These are phyloP conservation scores for Cymbidium sinense DNA, from an alignment of 106 monocot genomes.

Conservation along the genomic window DNA sequence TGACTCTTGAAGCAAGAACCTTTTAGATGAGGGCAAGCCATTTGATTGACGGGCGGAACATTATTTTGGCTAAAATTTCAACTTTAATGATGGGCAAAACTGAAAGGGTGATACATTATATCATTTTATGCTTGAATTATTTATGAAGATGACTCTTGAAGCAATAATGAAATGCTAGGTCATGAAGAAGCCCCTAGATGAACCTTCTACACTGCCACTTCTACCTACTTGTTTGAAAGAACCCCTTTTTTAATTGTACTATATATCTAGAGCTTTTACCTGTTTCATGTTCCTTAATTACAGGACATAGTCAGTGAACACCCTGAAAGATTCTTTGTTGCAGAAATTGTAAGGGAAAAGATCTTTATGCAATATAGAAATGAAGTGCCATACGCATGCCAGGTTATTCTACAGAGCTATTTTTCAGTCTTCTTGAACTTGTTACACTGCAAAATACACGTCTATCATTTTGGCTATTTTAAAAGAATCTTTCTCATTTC, in stretches of 20 bases:
- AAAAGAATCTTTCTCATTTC: background rate
- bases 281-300: slow-evolving; percentile 10
- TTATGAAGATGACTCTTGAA: too few relatives aligned
- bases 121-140: too few relatives aligned
- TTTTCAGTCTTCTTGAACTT: background rate
- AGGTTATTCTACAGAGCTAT: slow-evolving; percentile 35
- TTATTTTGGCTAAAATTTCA: too few relatives aligned
- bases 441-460: background rate
- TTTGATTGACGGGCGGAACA: too few relatives aligned
- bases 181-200: too few relatives aligned
- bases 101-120: too few relatives aligned
- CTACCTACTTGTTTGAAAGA: background rate
- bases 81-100: too few relatives aligned
- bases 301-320: slow-evolving; percentile 96
- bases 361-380: slow-evolving; percentile 90
- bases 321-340: slow-evolving; percentile 96
- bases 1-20: too few relatives aligned
- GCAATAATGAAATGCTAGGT: too few relatives aligned
- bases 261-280: background rate
- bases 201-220: too few relatives aligned
- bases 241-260: background rate
- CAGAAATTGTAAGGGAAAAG: slow-evolving; percentile 97
- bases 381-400: slow-evolving; percentile 96
- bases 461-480: background rate
- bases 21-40: too few relatives aligned